These are phyloP conservation scores for Mangifera indica DNA, from an alignment of 345 rosid genomes.

Conservation along the genomic window DNA sequence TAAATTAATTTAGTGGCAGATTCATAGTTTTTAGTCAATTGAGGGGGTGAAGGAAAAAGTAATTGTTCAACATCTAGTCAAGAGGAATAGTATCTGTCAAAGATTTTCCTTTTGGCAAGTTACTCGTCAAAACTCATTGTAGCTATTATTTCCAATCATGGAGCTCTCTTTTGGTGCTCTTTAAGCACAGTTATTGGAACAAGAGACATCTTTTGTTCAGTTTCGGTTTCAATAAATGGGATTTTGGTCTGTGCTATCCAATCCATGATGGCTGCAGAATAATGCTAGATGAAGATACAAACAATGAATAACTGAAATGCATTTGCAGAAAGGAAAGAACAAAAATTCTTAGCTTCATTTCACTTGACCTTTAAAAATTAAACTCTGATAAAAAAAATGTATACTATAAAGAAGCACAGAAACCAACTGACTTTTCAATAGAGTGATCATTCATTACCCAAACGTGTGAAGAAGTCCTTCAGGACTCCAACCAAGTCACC, in stretches of 20 bases:
- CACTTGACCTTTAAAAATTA: background rate
- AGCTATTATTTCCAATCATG: background rate
- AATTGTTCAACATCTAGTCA: background rate
- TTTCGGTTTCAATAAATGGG: background rate
- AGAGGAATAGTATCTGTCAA: background rate
- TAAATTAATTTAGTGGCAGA: background rate
- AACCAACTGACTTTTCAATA: conserved; percentile 6
- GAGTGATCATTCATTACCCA: conserved; percentile 46
- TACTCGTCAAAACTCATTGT: background rate
- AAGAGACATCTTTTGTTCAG: background rate
- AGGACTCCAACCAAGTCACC: conserved; percentile 88
- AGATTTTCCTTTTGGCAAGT: background rate
- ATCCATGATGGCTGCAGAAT: background rate
- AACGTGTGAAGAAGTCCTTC: conserved; percentile 81
- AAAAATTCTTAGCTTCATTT: background rate
- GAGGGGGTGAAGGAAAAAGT: background rate
- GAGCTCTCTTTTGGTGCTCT: background rate
- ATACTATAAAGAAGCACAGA: background rate
- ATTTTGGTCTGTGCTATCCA: background rate
- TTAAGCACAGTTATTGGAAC: background rate
- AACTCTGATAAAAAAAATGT: conserved; percentile 5
- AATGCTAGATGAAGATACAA: background rate
- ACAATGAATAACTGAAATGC: background rate
- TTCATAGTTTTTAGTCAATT: background rate
- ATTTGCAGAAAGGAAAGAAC: background rate